Evolutionary conservation across 2,329 filamentous ascomycete genomes (phyloP), one percentile per base, ranked within the genome.

Genomic region (Cryphonectria nitschkei): DNA sequence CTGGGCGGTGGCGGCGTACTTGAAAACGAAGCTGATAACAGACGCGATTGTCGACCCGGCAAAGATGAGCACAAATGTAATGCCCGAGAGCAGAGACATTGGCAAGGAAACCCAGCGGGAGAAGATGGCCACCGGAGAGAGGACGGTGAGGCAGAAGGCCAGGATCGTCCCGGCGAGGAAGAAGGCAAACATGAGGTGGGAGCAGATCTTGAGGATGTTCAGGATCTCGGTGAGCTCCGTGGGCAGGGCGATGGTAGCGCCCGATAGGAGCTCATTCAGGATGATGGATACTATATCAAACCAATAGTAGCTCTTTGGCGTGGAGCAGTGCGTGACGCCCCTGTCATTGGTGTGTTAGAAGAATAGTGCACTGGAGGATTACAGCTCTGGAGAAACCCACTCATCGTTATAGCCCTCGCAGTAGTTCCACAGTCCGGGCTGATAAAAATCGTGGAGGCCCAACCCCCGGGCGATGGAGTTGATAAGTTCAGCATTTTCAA

Each of bases 401-500:
- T 91, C 85, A 75, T 88, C 86, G 69, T 88, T 84, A 80, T 95
- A 97, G 29, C 95, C 95, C 80, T 97, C 93, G 81, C 95, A 98
- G 80, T 92, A 97, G 72, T 90, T 92, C 95, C 95, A 98, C 56
- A 98, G 82, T 7, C 95, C 95, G 39, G 97, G 92, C 76, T 94
- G 92, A 81, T 98, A 98, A 82, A 97, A 98, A 81, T 98, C 95
- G 79, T 97, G 94, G 65, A 98, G 86, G 41, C 95, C 95, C 68
- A 98, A 85, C 32, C 92, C 93, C 67, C 93, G 90, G 4, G 94
- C 94, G 74, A 97, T 94, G 62, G 90, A 94, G 83, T 97, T 97
- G 81, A 97, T 92, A 62, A 97, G 86, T 34, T 86, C 82, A 13
- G 90, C 89, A 78, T 94, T 92, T 58, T 92, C 91, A 22, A 93